Base-by-base conservation (phyloP, 2,329 filamentous ascomycete species). In the Botrytis squamosa region DNA sequence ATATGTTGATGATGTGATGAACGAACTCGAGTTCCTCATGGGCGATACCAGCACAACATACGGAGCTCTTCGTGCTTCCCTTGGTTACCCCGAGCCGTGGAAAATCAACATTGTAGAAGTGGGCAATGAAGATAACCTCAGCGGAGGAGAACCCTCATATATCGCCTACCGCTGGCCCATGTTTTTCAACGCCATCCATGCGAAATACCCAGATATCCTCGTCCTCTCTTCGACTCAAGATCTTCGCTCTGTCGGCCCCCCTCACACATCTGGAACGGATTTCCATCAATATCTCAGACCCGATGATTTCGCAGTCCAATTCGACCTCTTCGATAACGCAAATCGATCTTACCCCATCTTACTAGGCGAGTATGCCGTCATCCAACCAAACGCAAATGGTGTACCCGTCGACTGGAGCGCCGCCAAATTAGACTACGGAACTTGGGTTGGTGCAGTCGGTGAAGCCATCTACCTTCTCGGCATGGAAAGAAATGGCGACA, bases 11-110 rank as follows among this genome's bases (percentile, higher is more conserved):
- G 84, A 85, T 73, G 85, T 84, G 1, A 77, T 88, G 55, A 82
- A 88, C 75, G 85, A 88, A 76, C 81, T 88, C 38, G 86, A 88
- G 76, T 88, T 88, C 77, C 79, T 88, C 33, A 82, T 84, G 60
- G 86, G 86, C 0, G 80, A 83, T 63, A 75, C 81, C 0, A 81
- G 82, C n/a, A 86, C 84, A 0, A 80, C 80, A 2, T 86, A 84
- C 75, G 86, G 86, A 38, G 83, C 84, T 16, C 78, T 84, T 10
- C 84, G 87, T n/a, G 85, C 84, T 8, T 81, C 83, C 2, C 81
- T 86, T 18, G 87, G 87, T 1, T 84, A 88, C 75, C 81, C 85
- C 1, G 80, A 85, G 22, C 86, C 87, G 1, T 88, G 86, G 80
- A 78, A 75, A 3, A 81, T 89, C 75, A 84, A 84, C 22, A 86